Base-by-base conservation (phyloP, 192 early-diverging fungal genomes). In the Phycomyces blakesleeanus region DNA sequence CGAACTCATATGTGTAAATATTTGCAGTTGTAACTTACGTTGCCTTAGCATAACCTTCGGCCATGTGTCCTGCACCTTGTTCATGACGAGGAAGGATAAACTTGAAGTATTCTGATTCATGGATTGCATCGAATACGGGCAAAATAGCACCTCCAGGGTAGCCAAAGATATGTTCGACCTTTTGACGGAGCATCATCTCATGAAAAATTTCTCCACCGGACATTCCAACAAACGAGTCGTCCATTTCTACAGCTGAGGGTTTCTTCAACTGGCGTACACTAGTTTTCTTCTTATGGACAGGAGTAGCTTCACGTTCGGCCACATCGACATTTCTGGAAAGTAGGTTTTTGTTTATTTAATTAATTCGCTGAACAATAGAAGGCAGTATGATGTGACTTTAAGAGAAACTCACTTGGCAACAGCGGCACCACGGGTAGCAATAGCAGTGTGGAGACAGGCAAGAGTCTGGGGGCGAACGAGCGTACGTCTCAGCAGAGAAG, bases 41-140 rank as follows among this genome's bases (percentile, higher is more conserved):
- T 34, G 88, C 93, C 74, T 91, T 86, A 16, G 95, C 95, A 74
- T 97, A 98, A 14, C 92, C 97, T 77, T 98, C 92, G 6, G 97
- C 95, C 91, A 97, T 97, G 69, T 98, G 97, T 5, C 97, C 97
- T 27, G 94, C 95, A 61, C 97, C 97, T 76, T 98, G 97, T 71
- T 98, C 97, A 67, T 97, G 95, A 69, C 97, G 78, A 54, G 97
- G 95, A 44, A 98, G 83, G 63, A 98, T 82, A 78, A 97, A 98
- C 67, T 98, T 85, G 77, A 98, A 98, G 71, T 98, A 89, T 56
- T 87, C 85, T 51, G 89, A 92, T 71, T 97, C 88, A 81, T 98
- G 85, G 75, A 98, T 98, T 47, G 97, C 97, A 76, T 98, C 97
- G 73, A 95, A 97, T 8, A 98, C 95, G 8, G 97, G 97, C 67